A percentile compares a stretch with the other conserved stretches of the same genome.
Conservation (phyloP, 306 rosid genomes). For the Lathyrus sativus region DNA sequence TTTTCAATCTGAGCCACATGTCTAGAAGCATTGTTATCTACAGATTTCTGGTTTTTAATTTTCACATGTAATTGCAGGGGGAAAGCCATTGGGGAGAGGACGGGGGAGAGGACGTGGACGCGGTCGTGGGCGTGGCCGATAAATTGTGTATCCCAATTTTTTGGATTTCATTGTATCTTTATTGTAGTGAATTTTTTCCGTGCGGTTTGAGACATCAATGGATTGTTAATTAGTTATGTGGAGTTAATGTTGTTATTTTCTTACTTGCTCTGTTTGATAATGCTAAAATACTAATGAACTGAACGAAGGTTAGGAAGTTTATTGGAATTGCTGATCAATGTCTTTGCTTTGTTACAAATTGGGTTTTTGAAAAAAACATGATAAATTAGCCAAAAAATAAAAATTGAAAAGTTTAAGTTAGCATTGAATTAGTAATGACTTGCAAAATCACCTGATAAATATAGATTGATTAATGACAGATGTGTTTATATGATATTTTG, state of each 20-base stretch:
- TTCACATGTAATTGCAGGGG: constrained; percentile 60
- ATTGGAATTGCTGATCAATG: neutral
- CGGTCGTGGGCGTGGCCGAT: constrained; percentile 82
- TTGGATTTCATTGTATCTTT: constrained; percentile 51
- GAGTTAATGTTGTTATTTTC: constrained; percentile 38
- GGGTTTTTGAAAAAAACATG: neutral
- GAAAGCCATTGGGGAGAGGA: constrained; percentile 80
- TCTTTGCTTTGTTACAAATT: neutral
- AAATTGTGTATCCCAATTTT: constrained; percentile 41
- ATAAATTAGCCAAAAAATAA: neutral
- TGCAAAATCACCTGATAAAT: neutral
- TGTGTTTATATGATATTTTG: no score
- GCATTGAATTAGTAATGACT: neutral
- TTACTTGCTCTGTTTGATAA: constrained; percentile 24
- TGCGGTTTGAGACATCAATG: constrained; percentile 37
- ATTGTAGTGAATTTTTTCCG: constrained; percentile 48
- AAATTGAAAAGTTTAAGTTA: neutral
- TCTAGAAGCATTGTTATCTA: neutral
- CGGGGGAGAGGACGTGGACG: constrained; percentile 88
- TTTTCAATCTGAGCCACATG: neutral
- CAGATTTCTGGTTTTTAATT: constrained; percentile 6
- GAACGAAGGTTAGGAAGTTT: constrained; percentile 2
- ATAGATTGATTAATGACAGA: neutral
- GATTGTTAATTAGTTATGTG: constrained; percentile 31
- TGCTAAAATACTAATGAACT: constrained; percentile 8